A percentile compares a stretch with the other conserved stretches of the same genome.
Evolutionary conservation across 345 rosid genomes (phyloP).

Genomic region (Eucalyptus fibrosa): DNA sequence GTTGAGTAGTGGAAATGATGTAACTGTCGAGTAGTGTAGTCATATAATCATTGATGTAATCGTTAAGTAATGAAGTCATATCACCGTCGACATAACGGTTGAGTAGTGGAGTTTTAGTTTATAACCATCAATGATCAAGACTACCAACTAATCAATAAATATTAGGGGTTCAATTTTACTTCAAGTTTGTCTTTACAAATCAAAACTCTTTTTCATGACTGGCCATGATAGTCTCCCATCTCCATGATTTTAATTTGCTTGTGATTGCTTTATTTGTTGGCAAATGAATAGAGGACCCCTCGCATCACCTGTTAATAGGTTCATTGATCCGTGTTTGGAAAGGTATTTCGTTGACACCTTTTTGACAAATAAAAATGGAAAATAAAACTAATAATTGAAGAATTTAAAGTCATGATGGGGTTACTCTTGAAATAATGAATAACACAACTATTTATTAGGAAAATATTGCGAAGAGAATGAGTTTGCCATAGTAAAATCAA

Average conservation of each 20-base stretch:
- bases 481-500: not conserved
- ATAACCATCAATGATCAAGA: accelerated
- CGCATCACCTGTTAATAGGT: not conserved
- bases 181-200: not conserved
- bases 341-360: not conserved
- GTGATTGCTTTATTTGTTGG: not conserved
- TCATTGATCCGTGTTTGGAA: not conserved
- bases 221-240: not conserved
- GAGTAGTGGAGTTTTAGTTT: not conserved
- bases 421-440: not conserved
- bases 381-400: not conserved
- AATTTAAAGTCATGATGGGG: not conserved
- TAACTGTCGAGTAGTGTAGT: accelerated
- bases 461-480: not conserved
- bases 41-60: not conserved
- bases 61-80: not conserved
- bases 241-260: not conserved
- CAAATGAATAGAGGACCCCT: not conserved
- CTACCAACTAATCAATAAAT: not conserved
- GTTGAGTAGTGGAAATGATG: not conserved
- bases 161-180: not conserved
- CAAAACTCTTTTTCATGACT: not conserved
- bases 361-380: not conserved
- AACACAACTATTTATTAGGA: not conserved
- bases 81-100: accelerated